phyloP scores from a whole-genome alignment of 768 basidiomycete species.

The Terana coerulea region DNA sequence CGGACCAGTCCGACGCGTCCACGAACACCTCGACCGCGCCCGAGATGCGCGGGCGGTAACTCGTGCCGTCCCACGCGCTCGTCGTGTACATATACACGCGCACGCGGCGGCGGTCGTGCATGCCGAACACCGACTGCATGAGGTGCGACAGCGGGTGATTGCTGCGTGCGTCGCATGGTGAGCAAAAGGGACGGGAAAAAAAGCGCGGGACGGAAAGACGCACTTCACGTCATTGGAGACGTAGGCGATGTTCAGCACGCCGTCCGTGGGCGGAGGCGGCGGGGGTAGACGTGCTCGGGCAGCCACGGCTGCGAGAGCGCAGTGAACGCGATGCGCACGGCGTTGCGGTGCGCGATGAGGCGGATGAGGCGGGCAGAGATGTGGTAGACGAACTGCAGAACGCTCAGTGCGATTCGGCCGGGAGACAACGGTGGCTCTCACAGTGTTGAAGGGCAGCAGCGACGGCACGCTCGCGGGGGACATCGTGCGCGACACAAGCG shows the following conservation, averaged over 20 bases:
- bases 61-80: constrained; percentile 42
- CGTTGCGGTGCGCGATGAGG: constrained; percentile 44
- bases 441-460: constrained; percentile 48
- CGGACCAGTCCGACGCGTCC: constrained; percentile 39
- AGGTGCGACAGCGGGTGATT: constrained; percentile 51
- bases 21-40: constrained; percentile 34
- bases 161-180: constrained; percentile 22
- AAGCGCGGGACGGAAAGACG: constrained; percentile 7
- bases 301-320: constrained; percentile 39
- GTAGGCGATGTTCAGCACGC: constrained; percentile 44
- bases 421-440: constrained; percentile 20
- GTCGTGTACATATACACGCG: constrained; percentile 46
- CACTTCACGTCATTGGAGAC: constrained; percentile 46
- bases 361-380: constrained; percentile 38
- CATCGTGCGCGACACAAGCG: constrained; percentile 21
- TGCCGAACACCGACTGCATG: constrained; percentile 46
- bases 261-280: constrained; percentile 35
- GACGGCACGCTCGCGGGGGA: constrained; percentile 33
- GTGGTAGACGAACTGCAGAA: constrained; percentile 41
- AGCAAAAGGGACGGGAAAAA: not conserved
- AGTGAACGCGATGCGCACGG: constrained; percentile 41
- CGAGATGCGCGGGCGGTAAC: constrained; percentile 41
- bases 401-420: no score
- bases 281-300: constrained; percentile 37
- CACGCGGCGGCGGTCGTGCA: constrained; percentile 39